Evolutionary conservation across 176 grass and related monocot species (phyloP), one percentile per base, ranked within the genome.

Genomic region (Oryza rufipogon): DNA sequence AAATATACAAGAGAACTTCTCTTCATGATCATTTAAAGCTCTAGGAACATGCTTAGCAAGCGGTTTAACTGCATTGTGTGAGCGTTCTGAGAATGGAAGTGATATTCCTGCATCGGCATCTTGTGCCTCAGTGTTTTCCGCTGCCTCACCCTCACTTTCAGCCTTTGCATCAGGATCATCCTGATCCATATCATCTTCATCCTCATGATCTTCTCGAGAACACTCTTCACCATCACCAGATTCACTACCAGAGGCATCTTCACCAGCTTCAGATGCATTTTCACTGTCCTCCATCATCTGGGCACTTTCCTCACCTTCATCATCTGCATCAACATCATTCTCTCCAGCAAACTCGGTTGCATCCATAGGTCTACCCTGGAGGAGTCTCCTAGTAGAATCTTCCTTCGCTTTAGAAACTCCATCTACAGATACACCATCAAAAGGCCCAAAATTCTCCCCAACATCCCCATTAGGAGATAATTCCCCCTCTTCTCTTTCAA

Each of bases 401-500:
- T 85, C 84, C 48, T 87, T 91, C 6, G 3, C 28, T 74, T 86
- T 80, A 34, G 52, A 79, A 19, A 63, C 56, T 80, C 76, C 72
- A 48, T 74, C 79, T 54, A 25, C 45, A 80, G 66, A 30, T 70
- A 14, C 65, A 70, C 22, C 67, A 54, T 78, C 89, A 48, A 87
- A 84, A 79, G 80, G 73, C 23, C 74, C 72, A 85, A 87, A 87
- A 87, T 83, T 88, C 78, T 80, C 87, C 70, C 80, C 88, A 56
- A 91, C 83, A 88, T 92, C 78, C 51, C 82, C 88, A 85, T 89
- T 94, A 73, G 92, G 90, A 64, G 85, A 91, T 70, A 94, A 90
- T 70, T 94, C 91, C n/a, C 94, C 89, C 70, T 96, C 94, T 74
- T 93, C 91, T 86, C 89, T 92, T 84, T 94, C 89, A 72, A 90